These are phyloP conservation scores for Boletellus ananiceps DNA, from an alignment of 768 basidiomycete genomes.

Conservation along the genomic window DNA sequence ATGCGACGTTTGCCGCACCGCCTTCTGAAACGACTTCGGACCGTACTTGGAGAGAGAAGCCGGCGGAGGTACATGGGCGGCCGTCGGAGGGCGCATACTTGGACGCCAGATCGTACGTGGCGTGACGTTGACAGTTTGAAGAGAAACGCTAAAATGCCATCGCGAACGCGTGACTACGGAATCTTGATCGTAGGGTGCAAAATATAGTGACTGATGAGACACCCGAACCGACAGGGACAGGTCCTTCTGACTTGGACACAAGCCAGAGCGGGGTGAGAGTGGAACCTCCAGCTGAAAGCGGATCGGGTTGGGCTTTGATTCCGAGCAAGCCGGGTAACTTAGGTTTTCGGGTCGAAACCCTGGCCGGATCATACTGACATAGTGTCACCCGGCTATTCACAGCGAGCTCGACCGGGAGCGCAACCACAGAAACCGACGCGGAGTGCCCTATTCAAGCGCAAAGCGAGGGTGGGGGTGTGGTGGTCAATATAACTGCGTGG, in stretches of 20 bases:
- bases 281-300: background rate
- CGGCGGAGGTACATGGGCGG: slow-evolving; percentile 11
- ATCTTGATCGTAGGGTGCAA: slow-evolving; percentile 4
- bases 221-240: background rate
- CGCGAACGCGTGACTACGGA: background rate
- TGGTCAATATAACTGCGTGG: slow-evolving; percentile 9
- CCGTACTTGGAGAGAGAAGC: slow-evolving; percentile 1
- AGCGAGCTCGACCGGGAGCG: slow-evolving; percentile 2
- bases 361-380: slow-evolving; percentile 4
- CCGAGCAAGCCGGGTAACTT: slow-evolving; percentile 13
- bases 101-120: slow-evolving; percentile 11
- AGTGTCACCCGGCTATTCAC: background rate
- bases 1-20: slow-evolving; percentile 12
- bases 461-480: slow-evolving; percentile 1
- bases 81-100: slow-evolving; percentile 2
- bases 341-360: background rate
- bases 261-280: background rate
- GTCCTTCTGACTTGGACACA: background rate
- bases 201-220: background rate
- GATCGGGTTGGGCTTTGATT: slow-evolving; percentile 6
- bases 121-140: background rate
- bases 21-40: slow-evolving; percentile 1
- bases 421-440: background rate
- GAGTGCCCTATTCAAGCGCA: background rate
- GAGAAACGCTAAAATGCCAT: slow-evolving; percentile 1